A percentile compares a stretch with the other conserved stretches of the same genome.
Evolutionary conservation across 1,139 yeast species (phyloP).

Genomic region (Lodderomyces orthopsilosis): DNA sequence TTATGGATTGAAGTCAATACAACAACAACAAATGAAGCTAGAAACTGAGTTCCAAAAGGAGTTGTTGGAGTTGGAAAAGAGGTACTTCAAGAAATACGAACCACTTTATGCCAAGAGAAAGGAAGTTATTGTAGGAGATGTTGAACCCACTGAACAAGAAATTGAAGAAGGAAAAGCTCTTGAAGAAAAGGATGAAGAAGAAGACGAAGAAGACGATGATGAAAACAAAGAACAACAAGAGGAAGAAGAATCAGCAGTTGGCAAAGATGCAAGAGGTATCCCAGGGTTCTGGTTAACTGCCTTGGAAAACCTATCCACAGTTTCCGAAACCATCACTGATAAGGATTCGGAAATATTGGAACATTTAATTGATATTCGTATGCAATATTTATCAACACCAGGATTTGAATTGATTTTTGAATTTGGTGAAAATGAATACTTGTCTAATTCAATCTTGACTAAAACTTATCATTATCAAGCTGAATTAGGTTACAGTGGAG

Average conservation of each 20-base stretch:
- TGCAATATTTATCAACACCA: conserved; percentile 82
- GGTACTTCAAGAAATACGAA: conserved; percentile 67
- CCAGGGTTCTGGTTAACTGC: conserved; percentile 98
- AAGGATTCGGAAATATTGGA: conserved; percentile 85
- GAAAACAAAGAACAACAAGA: conserved; percentile 45
- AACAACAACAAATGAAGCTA: conserved; percentile 73
- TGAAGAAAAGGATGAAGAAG: conserved; percentile 52
- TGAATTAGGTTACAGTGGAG: conserved; percentile 93
- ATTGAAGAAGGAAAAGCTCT: conserved; percentile 72
- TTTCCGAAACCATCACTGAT: conserved; percentile 84
- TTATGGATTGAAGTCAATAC: conserved; percentile 80
- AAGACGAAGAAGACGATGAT: conserved; percentile 32
- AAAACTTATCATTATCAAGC: conserved; percentile 94
- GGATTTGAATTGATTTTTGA: conserved; percentile 88
- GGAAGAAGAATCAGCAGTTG: conserved; percentile 42
- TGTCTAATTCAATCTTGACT: conserved; percentile 66
- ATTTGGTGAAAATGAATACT: conserved; percentile 74
- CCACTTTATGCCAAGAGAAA: conserved; percentile 79
- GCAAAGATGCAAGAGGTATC: conserved; percentile 59
- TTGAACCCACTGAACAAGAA: conserved; percentile 78
- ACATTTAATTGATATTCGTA: conserved; percentile 64
- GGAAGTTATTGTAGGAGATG: conserved; percentile 65
- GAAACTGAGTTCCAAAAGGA: conserved; percentile 93
- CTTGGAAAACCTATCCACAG: conserved; percentile 77
- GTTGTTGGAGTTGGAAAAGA: conserved; percentile 80